These are phyloP conservation scores for Cladosporium sp. DNA, from an alignment of 2,329 filamentous ascomycete species.

Conservation along the genomic window DNA sequence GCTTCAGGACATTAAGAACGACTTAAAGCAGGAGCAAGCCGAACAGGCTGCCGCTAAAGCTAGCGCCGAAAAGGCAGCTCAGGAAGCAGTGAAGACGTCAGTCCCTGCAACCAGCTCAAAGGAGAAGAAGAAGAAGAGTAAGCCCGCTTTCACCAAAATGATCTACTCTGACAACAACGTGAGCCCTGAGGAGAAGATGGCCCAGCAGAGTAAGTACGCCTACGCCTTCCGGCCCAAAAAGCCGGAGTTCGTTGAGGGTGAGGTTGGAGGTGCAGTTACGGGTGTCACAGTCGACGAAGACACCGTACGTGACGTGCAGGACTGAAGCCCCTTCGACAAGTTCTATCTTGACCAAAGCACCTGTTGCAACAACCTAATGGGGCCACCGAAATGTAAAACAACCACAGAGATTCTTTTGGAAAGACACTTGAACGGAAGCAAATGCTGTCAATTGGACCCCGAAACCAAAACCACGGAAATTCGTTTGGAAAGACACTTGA, in stretches of 20 bases:
- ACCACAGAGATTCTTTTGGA: not conserved
- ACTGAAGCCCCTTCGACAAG: slow-evolving; percentile 23
- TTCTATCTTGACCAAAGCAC: not conserved
- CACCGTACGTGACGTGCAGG: slow-evolving; percentile 18
- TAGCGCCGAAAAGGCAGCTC: not conserved
- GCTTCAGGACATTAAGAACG: slow-evolving; percentile 16
- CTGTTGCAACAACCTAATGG: too few relatives aligned
- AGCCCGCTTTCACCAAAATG: slow-evolving; percentile 40
- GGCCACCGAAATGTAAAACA: not conserved
- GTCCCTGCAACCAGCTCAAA: slow-evolving; percentile 39
- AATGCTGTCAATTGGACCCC: too few relatives aligned
- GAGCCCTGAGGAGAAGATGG: slow-evolving; percentile 89
- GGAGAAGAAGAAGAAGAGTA: slow-evolving; percentile 30
- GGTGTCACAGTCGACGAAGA: slow-evolving; percentile 1
- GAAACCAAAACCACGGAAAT: not conserved
- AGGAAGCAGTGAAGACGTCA: not conserved
- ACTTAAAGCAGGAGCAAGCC: not conserved
- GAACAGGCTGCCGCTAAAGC: not conserved
- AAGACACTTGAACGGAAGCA: not conserved
- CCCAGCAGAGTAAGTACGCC: slow-evolving; percentile 70
- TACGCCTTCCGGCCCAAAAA: slow-evolving; percentile 60
- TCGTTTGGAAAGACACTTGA: not conserved
- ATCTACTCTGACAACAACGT: slow-evolving; percentile 75
- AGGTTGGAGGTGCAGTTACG: slow-evolving; percentile 14
- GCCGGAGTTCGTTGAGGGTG: slow-evolving; percentile 11